Percentiles rank a stretch among this genome's conserved stretches.
Evolutionary conservation across 768 basidiomycete species (phyloP).

Genomic region (Multifurca ochricompacta): DNA sequence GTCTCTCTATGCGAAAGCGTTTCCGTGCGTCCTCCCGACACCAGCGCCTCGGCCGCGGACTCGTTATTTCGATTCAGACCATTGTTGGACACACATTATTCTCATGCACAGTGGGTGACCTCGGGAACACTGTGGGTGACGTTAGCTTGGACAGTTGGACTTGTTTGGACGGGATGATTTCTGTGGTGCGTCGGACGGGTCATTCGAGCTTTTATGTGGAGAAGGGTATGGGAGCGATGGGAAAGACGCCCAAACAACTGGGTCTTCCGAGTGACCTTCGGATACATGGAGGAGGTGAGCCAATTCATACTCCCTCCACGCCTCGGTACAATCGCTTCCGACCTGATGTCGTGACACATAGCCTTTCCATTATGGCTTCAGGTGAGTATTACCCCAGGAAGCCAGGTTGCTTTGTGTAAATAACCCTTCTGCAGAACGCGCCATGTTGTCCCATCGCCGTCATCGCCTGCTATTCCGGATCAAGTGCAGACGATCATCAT

Average conservation of each 20-base stretch:
- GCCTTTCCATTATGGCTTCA: slow-evolving; percentile 84
- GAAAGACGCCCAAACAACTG: slow-evolving; percentile 65
- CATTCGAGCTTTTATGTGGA: slow-evolving; percentile 84
- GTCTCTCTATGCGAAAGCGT: slow-evolving; percentile 74
- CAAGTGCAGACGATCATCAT: slow-evolving; percentile 71
- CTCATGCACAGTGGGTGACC: slow-evolving; percentile 76
- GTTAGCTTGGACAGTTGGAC: slow-evolving; percentile 78
- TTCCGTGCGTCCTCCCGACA: slow-evolving; percentile 68
- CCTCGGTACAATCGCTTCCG: background rate
- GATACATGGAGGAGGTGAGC: slow-evolving; percentile 72
- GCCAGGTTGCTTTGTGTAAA: background rate
- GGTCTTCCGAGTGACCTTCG: slow-evolving; percentile 58
- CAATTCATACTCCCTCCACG: background rate
- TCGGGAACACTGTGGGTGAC: slow-evolving; percentile 61
- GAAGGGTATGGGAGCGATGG: slow-evolving; percentile 79
- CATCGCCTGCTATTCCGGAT: slow-evolving; percentile 73
- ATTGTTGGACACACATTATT: slow-evolving; percentile 74
- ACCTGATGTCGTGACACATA: slow-evolving; percentile 25
- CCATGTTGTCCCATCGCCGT: slow-evolving; percentile 78
- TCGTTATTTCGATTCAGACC: slow-evolving; percentile 73
- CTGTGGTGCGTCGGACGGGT: slow-evolving; percentile 69
- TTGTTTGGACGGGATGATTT: slow-evolving; percentile 71
- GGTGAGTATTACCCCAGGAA: slow-evolving; percentile 33
- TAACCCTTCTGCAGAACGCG: slow-evolving; percentile 46
- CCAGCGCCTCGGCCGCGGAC: slow-evolving; percentile 61